phyloP scores from a whole-genome alignment of 2,329 filamentous ascomycete species.

The Hypoxylon sp. region DNA sequence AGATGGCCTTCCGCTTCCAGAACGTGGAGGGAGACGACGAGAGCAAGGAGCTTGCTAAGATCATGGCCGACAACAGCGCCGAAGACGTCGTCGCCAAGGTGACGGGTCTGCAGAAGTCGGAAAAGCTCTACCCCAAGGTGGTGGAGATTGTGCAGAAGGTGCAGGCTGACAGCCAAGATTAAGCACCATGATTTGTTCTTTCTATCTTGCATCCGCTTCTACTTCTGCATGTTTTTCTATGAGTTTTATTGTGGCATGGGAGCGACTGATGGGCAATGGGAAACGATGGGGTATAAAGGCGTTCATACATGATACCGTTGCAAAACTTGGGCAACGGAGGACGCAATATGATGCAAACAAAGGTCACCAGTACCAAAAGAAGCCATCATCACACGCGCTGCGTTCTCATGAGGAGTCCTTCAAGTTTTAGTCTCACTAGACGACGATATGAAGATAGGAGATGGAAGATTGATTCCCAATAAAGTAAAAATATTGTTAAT shows the following conservation, averaged over 20 bases:
- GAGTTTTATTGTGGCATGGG: conserved; percentile 41
- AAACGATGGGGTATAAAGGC: conserved; percentile 38
- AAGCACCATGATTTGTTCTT: conserved; percentile 37
- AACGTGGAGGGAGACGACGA: conserved; percentile 92
- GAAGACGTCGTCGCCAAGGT: conserved; percentile 81
- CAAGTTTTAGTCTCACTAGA: conserved; percentile 7
- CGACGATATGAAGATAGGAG: background rate
- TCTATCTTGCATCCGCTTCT: conserved; percentile 17
- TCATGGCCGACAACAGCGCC: conserved; percentile 77
- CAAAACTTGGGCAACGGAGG: conserved; percentile 30
- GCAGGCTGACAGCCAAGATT: conserved; percentile 68
- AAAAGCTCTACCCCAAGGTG: conserved; percentile 80
- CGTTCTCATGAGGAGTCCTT: conserved; percentile 16
- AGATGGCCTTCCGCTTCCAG: conserved; percentile 95
- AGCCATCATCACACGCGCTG: conserved; percentile 18
- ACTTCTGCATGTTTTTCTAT: conserved; percentile 34
- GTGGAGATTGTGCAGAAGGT: conserved; percentile 84
- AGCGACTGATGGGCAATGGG: conserved; percentile 38
- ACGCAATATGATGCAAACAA: conserved; percentile 25
- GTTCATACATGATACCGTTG: conserved; percentile 40
- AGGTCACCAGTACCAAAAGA: conserved; percentile 6
- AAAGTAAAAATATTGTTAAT: background rate
- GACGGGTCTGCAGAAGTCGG: conserved; percentile 77
- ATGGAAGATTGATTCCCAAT: conserved; percentile 14
- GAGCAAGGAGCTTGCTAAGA: conserved; percentile 83